A percentile compares a stretch with the other conserved stretches of the same genome.
These are phyloP conservation scores for Vaccinium corymbosum DNA, from an alignment of 148 eudicot species.

Conservation along the genomic window DNA sequence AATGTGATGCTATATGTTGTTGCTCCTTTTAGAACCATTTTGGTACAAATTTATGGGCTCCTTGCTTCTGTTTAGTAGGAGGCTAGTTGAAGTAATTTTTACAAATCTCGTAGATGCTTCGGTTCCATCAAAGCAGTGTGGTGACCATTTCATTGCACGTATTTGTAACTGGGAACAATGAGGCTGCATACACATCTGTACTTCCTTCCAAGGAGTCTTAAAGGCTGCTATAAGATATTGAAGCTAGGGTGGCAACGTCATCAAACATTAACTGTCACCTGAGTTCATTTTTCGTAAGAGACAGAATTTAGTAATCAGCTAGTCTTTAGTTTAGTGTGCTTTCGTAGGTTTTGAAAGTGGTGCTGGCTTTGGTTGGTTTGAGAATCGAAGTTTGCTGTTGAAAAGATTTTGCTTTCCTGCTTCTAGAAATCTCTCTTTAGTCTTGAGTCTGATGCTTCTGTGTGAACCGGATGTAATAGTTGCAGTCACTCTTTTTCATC, in stretches of 20 bases:
- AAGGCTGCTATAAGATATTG: neutral
- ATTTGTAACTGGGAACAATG: neutral
- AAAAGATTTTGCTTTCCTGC: slow-evolving; percentile 10
- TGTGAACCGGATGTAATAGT: neutral
- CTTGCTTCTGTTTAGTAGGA: neutral
- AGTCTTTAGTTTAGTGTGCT: neutral
- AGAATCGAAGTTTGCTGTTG: neutral
- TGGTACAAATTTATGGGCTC: neutral
- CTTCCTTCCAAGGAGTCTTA: neutral
- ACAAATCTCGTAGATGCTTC: neutral
- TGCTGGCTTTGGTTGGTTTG: neutral
- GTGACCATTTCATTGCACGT: neutral
- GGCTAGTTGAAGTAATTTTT: neutral
- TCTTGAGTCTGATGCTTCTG: neutral
- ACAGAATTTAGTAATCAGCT: neutral
- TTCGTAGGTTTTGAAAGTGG: slow-evolving; percentile 4
- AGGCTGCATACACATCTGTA: neutral
- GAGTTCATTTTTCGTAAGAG: neutral
- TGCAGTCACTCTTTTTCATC: neutral
- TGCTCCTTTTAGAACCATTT: slow-evolving; percentile 9
- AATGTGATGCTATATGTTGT: neutral
- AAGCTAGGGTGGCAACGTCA: neutral
- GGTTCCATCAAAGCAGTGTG: neutral
- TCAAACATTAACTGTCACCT: neutral
- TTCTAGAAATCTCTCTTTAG: slow-evolving; percentile 5